These are phyloP conservation scores for Naumovozyma dairenensis DNA, from an alignment of 805 yeast species.

Conservation along the genomic window DNA sequence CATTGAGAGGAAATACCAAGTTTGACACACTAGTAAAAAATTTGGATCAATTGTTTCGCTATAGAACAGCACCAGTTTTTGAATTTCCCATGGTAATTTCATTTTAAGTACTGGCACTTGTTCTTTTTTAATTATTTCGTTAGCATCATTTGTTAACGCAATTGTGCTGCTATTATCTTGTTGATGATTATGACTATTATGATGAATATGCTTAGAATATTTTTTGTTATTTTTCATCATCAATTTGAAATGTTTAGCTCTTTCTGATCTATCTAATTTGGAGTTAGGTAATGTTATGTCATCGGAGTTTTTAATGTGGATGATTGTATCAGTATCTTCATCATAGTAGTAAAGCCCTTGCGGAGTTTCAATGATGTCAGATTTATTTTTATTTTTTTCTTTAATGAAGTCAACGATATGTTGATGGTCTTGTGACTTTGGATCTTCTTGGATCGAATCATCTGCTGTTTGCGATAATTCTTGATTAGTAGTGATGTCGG, in stretches of 20 bases:
- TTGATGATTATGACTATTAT: too few relatives aligned
- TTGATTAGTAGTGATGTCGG: background rate
- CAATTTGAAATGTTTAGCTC: too few relatives aligned
- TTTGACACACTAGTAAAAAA: constrained; percentile 49
- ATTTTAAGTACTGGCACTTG: too few relatives aligned
- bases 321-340: constrained; percentile 10
- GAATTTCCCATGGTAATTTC: constrained; percentile 42
- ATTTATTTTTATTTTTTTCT: background rate
- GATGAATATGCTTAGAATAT: too few relatives aligned
- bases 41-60: constrained; percentile 22
- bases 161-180: too few relatives aligned
- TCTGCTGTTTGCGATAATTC: too few relatives aligned
- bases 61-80: constrained; percentile 31
- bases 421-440: background rate
- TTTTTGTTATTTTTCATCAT: too few relatives aligned
- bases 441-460: too few relatives aligned
- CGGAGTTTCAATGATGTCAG: constrained; percentile 9
- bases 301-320: constrained; percentile 1
- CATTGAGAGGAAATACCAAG: constrained; percentile 51
- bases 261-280: background rate
- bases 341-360: constrained; percentile 14
- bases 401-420: background rate
- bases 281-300: background rate
- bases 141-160: too few relatives aligned
- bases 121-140: too few relatives aligned